Base-by-base conservation (phyloP, 1,284 basidiomycete species). In the Takashimella tepidaria region DNA sequence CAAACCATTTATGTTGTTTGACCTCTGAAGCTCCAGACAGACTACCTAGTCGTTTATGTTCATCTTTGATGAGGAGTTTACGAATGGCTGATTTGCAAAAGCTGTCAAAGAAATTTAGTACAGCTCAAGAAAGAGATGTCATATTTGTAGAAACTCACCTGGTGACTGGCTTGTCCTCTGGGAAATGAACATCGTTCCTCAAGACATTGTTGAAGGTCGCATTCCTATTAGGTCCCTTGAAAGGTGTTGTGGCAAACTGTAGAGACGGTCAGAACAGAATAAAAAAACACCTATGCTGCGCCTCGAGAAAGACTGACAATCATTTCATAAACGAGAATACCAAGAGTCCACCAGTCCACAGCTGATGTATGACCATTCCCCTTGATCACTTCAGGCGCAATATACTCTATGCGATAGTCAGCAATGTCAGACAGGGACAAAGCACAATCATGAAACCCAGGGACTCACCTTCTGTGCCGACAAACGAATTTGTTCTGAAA, bases 321-420 rank as follows among this genome's bases (percentile, higher is more conserved):
- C 96, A 98, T 98, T 79, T 99, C 96, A 79, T 95, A 97, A 67
- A 98, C 92, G 67, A 99, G 82, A 67, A 99, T 98, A 41, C 96
- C 96, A 49, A 97, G 80, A 27, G 95, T 98, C 96, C 92, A 98
- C 95, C 95, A 98, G 77, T 99, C 96, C 50, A 99, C 96, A 6
- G 96, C 92, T 57, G 90, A 92, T 37, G 95, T 97, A 77, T 99
- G 96, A 13, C 96, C 96, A 72, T 90, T 85, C 45, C 92, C 93
- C 69, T 92, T 90, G 73, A 99, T 98, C 56, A 99, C 96, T 79
- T 98, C 95, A 58, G 95, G 95, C 42, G 95, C 93, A 70, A 98
- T 98, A 81, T 98, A 98, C 78, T 98, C 93, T 92, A n/a, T n/a
- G n/a, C n/a, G n/a, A n/a, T n/a, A n/a, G 73, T 21, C 22, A 37